Percentiles rank a stretch among this genome's conserved stretches.
phyloP scores from a whole-genome alignment of 2,329 filamentous ascomycete species.

The Neofusicoccum laricinum region DNA sequence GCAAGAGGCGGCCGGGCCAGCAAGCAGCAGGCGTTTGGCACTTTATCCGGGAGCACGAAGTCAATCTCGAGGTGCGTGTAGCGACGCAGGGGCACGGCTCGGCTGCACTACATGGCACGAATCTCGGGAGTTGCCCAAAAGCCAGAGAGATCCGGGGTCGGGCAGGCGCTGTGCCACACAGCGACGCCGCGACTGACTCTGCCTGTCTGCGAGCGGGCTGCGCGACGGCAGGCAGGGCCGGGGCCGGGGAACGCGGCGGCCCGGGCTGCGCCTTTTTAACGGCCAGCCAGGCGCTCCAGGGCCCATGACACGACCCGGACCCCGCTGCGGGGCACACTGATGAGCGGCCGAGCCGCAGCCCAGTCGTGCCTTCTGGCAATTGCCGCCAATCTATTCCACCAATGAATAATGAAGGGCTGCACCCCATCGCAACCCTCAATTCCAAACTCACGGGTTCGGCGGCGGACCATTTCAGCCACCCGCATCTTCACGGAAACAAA shows the following conservation, averaged over 20 bases:
- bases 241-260: not conserved
- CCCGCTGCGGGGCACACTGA: not conserved
- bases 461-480: too few relatives aligned
- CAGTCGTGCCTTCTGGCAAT: not conserved
- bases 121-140: not conserved
- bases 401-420: not conserved
- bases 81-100: not conserved
- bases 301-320: conserved; percentile 1
- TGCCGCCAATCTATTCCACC: not conserved
- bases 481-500: too few relatives aligned
- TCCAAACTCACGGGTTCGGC: too few relatives aligned
- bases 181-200: too few relatives aligned
- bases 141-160: not conserved
- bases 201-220: too few relatives aligned
- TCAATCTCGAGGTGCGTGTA: not conserved
- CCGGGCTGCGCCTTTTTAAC: not conserved
- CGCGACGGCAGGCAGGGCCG: too few relatives aligned
- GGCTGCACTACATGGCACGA: not conserved
- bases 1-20: not conserved
- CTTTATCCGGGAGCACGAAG: not conserved
- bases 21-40: not conserved
- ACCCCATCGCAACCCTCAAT: too few relatives aligned
- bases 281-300: too few relatives aligned
- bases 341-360: not conserved
- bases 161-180: not conserved